Percentiles rank a stretch among this genome's conserved stretches.
Conservation (phyloP, 306 rosid species). For the Biancaea sappan region DNA sequence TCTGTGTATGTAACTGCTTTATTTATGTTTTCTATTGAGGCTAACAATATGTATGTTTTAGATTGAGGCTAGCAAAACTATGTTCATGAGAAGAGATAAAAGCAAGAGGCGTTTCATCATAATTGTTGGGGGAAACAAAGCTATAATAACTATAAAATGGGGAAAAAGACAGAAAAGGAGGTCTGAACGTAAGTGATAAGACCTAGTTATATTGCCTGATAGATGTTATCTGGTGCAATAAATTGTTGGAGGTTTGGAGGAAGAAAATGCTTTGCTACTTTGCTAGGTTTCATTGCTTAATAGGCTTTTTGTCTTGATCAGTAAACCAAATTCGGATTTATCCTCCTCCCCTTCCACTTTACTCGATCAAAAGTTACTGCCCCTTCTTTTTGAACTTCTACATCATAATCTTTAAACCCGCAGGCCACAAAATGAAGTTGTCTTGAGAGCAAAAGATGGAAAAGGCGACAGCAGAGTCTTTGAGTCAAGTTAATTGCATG, state of each 20-base stretch:
- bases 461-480: not conserved
- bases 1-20: not conserved
- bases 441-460: not conserved
- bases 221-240: not conserved
- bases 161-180: not conserved
- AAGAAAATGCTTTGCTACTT: not conserved
- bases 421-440: conserved; percentile 15
- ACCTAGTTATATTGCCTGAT: not conserved
- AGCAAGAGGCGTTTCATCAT: not conserved
- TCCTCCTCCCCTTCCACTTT: not conserved
- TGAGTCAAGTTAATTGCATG: conserved; percentile 19
- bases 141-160: not conserved
- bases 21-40: not conserved
- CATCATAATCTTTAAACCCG: not conserved
- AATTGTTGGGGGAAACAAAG: not conserved
- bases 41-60: not conserved
- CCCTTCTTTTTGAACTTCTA: not conserved
- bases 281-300: not conserved
- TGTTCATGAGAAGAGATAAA: not conserved
- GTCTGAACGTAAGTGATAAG: not conserved
- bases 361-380: not conserved
- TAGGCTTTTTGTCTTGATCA: not conserved
- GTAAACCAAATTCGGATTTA: not conserved
- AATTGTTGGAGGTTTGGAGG: not conserved
- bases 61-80: not conserved